Conservation (phyloP, 2,329 filamentous ascomycete species). For the Epicoccum sorghinum region DNA sequence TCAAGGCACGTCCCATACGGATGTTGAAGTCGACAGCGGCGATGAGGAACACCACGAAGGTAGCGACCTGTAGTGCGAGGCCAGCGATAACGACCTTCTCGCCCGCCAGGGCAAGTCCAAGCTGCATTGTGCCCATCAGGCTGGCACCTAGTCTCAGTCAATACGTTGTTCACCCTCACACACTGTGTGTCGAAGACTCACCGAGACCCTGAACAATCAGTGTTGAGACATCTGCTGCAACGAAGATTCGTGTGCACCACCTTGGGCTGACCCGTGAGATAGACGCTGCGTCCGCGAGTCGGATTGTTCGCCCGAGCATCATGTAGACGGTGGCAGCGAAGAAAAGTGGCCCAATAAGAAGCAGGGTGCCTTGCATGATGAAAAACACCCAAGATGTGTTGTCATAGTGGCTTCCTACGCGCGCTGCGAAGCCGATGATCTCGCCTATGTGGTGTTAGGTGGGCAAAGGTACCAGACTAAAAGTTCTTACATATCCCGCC, state of each 20-base stretch:
- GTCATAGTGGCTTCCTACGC: slow-evolving; percentile 47
- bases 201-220: slow-evolving; percentile 40
- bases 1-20: slow-evolving; percentile 24
- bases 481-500: slow-evolving; percentile 33
- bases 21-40: slow-evolving; percentile 40
- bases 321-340: slow-evolving; percentile 57
- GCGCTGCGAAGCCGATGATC: slow-evolving; percentile 49
- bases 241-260: slow-evolving; percentile 41
- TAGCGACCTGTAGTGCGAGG: slow-evolving; percentile 41
- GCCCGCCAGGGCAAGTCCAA: slow-evolving; percentile 37
- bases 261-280: slow-evolving; percentile 33
- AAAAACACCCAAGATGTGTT: slow-evolving; percentile 48
- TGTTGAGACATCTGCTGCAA: slow-evolving; percentile 36
- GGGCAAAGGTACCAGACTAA: background rate
- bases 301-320: slow-evolving; percentile 51
- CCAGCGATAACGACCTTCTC: slow-evolving; percentile 45
- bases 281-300: slow-evolving; percentile 31
- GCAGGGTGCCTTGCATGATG: slow-evolving; percentile 50
- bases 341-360: slow-evolving; percentile 54
- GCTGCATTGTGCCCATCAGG: slow-evolving; percentile 44
- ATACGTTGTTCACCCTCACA: background rate
- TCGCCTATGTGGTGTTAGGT: slow-evolving; percentile 40
- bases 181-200: slow-evolving; percentile 8
- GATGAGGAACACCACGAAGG: slow-evolving; percentile 40
- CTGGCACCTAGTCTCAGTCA: slow-evolving; percentile 29